phyloP scores from a whole-genome alignment of 148 eudicot genomes.

The Heliamphora exappendiculata region DNA sequence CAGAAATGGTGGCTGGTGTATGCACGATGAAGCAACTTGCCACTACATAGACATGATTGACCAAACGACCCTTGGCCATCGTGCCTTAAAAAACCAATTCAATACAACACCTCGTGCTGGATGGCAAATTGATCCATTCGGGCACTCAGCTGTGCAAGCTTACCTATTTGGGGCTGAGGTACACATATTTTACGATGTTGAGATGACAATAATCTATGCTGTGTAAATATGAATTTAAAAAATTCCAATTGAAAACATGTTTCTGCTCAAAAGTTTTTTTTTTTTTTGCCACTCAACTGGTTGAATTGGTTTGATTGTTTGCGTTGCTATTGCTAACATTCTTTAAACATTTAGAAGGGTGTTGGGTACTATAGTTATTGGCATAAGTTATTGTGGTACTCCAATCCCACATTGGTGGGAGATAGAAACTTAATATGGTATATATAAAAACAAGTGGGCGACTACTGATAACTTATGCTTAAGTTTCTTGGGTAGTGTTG shows the following conservation, averaged over 20 bases:
- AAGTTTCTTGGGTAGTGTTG: no score
- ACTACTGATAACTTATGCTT: no score
- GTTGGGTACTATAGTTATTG: background rate
- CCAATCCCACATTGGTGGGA: no score
- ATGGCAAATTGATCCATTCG: slow-evolving; percentile 95
- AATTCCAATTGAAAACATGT: background rate
- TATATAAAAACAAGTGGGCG: no score
- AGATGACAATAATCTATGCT: background rate
- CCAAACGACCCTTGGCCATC: slow-evolving; percentile 86
- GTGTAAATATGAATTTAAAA: background rate
- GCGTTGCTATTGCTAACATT: background rate
- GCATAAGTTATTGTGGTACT: background rate
- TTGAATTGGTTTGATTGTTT: background rate
- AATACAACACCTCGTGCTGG: slow-evolving; percentile 85
- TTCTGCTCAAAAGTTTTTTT: slow-evolving; percentile 10
- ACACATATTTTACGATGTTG: background rate
- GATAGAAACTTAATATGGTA: no score
- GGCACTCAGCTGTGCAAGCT: slow-evolving; percentile 93
- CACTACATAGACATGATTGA: slow-evolving; percentile 94
- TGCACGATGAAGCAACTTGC: slow-evolving; percentile 86
- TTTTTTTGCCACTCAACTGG: background rate
- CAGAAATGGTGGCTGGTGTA: slow-evolving; percentile 95
- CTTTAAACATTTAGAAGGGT: background rate
- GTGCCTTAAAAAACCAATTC: slow-evolving; percentile 43
- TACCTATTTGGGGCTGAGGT: slow-evolving; percentile 89